These are phyloP conservation scores for Alternaria incomplexa DNA, from an alignment of 2,329 filamentous ascomycete genomes.

Conservation along the genomic window DNA sequence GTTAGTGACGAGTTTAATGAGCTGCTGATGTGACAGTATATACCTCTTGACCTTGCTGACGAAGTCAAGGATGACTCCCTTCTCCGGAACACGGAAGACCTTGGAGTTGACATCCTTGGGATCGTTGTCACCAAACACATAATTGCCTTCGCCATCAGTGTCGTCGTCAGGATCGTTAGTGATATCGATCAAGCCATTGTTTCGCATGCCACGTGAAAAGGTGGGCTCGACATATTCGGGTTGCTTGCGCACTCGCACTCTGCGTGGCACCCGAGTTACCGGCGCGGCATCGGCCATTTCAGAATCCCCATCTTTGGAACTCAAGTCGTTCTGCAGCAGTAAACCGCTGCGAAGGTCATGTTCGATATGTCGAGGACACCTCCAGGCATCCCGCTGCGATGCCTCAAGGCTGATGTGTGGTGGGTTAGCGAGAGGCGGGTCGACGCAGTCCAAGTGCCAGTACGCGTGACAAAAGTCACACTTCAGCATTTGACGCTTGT, in stretches of 20 bases:
- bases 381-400: constrained; percentile 74
- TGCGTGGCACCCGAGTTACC: constrained; percentile 45
- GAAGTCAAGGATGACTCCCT: constrained; percentile 62
- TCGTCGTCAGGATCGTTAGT: constrained; percentile 53
- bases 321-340: constrained; percentile 43
- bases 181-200: constrained; percentile 57
- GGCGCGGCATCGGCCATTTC: constrained; percentile 38
- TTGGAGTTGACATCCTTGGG: constrained; percentile 47
- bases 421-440: constrained; percentile 80
- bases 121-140: constrained; percentile 51
- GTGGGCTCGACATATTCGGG: constrained; percentile 55
- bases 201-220: constrained; percentile 66
- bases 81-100: constrained; percentile 53
- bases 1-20: constrained; percentile 20
- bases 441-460: constrained; percentile 93
- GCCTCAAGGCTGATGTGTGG: constrained; percentile 62
- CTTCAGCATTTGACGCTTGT: constrained; percentile 76
- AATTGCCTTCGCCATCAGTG: constrained; percentile 50
- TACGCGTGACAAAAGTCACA: constrained; percentile 82
- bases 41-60: constrained; percentile 65
- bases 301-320: constrained; percentile 32
- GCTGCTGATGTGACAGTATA: constrained; percentile 14
- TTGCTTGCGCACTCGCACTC: constrained; percentile 58
- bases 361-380: constrained; percentile 85
- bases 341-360: constrained; percentile 64